Base-by-base conservation (phyloP, 106 monocot genomes). In the Apostasia ramifera region DNA sequence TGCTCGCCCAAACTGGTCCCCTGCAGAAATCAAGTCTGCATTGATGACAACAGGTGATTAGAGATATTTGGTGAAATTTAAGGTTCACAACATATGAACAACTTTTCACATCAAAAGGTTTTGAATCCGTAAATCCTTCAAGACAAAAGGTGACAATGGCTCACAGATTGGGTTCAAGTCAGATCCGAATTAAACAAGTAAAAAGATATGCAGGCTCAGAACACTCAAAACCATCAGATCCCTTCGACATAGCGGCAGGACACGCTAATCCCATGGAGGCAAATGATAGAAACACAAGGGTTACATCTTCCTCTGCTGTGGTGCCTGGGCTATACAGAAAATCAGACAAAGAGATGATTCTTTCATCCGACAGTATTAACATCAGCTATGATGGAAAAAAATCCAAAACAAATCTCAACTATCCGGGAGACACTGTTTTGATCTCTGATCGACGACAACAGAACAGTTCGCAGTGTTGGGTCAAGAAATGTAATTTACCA, bases 21-120 rank as follows among this genome's bases (percentile, higher is more conserved):
- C 91, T 12, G 84, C 91, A 2, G 80, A 74, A n/a, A 80, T 91
- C 59, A 91, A 78, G 63, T 91, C 91, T 6, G 86, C 91, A 38
- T 50, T 91, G 1, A 91, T 92, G 91, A 88, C 91, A 39, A 92
- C 91, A 59, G 82, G 85, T 85, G 55, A 64, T 44, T 67, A 40
- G 11, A 11, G 10, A 41, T 61, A 10, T 10, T 10, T 2, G 3
- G 43, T 61, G 1, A 11, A 37, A 41, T 61, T 1, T 42, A 37
- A 15, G 40, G 3, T 4, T 3, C 10, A 42, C 40, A 40, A 8
- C 67, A 66, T 53, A 3, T 53, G 1, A n/a, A 56, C 55, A 2
- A 56, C 13, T 4, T 8, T 56, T 56, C 26, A 56, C 13, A 56
- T 4, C 55, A 15, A 56, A 53, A 11, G 13, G 26, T 26, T 53